Evolutionary conservation across 805 yeast species (phyloP).

Genomic region (Starmera amethionina): DNA sequence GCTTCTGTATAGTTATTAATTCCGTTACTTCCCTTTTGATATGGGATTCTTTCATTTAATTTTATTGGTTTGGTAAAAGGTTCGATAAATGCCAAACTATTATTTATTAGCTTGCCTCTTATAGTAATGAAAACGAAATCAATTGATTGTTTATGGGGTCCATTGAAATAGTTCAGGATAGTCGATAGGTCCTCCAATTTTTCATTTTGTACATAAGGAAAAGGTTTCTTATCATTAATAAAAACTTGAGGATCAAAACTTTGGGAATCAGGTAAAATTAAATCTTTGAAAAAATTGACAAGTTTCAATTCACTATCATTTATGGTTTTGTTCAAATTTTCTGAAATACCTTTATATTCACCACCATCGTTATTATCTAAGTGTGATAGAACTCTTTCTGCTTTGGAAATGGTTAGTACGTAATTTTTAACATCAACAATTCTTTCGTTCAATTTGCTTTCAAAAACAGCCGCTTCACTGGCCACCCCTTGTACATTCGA

Average conservation of each 20-base stretch:
- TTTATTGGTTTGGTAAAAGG: constrained; percentile 33
- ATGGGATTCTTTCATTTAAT: constrained; percentile 34
- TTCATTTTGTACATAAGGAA: constrained; percentile 28
- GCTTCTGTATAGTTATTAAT: constrained; percentile 45
- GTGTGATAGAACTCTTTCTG: constrained; percentile 36
- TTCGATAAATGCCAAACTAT: constrained; percentile 35
- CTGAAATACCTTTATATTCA: constrained; percentile 61
- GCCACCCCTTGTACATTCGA: constrained; percentile 41
- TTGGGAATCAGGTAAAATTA: constrained; percentile 28
- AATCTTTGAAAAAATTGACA: constrained; percentile 36
- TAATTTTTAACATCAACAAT: constrained; percentile 24
- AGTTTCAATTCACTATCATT: constrained; percentile 47
- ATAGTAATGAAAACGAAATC: constrained; percentile 29
- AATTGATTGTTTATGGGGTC: constrained; percentile 17
- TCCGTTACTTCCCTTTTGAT: constrained; percentile 54
- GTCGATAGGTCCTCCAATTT: constrained; percentile 27
- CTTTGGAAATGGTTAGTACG: constrained; percentile 30
- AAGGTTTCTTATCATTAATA: constrained; percentile 29
- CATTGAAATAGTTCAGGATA: constrained; percentile 37
- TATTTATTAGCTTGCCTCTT: constrained; percentile 31
- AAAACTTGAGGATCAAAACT: constrained; percentile 37
- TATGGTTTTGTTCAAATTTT: constrained; percentile 47
- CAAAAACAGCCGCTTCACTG: constrained; percentile 32
- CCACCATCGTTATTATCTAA: constrained; percentile 22
- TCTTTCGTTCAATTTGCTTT: constrained; percentile 23